Conservation (phyloP, 2,329 filamentous ascomycete species). For the Diaporthe sp. region DNA sequence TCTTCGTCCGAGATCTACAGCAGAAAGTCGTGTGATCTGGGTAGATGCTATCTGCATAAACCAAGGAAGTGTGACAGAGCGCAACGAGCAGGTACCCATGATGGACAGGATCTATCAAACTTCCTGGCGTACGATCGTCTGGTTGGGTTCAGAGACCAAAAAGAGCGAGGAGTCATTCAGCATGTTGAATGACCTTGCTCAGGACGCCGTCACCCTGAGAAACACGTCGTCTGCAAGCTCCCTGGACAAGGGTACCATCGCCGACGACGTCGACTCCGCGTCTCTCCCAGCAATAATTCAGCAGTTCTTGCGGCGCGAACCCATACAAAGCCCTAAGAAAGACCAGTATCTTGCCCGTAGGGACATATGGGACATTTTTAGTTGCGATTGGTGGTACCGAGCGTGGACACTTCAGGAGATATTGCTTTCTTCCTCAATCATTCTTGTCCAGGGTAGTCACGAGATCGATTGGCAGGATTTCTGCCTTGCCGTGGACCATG, state of each 20-base stretch:
- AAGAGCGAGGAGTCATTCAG: background rate
- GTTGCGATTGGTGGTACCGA: background rate
- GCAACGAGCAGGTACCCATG: background rate
- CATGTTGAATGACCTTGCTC: background rate
- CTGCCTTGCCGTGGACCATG: background rate
- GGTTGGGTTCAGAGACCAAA: background rate
- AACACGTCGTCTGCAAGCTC: background rate
- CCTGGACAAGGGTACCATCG: background rate
- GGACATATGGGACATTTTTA: background rate
- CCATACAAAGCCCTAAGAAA: background rate
- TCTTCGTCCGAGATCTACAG: background rate
- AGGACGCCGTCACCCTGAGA: background rate
- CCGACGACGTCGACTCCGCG: background rate
- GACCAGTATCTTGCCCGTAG: background rate
- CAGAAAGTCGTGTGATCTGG: background rate
- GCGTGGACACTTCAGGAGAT: conserved; percentile 9
- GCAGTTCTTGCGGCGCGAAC: background rate
- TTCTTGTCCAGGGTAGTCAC: background rate
- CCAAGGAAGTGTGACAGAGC: background rate
- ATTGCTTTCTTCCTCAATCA: background rate
- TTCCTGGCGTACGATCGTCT: background rate
- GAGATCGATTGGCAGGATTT: conserved; percentile 4
- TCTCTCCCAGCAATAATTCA: background rate
- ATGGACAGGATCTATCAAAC: background rate
- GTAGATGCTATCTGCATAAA: background rate